Evolutionary conservation across 2,329 filamentous ascomycete genomes (phyloP), one percentile per base, ranked within the genome.

Genomic region (Ophiostoma sp.): DNA sequence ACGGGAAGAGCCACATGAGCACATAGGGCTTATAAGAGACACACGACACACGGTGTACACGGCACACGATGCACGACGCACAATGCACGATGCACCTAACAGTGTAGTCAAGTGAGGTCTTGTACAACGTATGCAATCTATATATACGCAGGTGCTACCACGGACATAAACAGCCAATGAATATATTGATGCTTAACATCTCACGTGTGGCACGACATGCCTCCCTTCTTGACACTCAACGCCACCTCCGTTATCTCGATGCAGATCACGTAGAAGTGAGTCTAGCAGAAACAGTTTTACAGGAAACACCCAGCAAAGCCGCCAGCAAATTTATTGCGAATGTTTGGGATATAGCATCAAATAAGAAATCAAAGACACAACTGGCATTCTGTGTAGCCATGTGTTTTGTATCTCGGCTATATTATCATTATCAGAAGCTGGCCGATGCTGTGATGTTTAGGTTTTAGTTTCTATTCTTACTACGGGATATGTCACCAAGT

Each of bases 171-270:
- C 17, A 48, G 4, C 44, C 17, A 48, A 48, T 48, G 17, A 48
- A 20, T 48, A 8, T 6, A 48, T 48, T 48, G 44, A 48, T 48
- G 44, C 17, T 48, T 48, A 48, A n/a, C 44, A 48, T n/a, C 17
- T 27, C 52, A 27, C 20, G 52, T 17, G 52, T 57, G 11, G 52
- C 52, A 57, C 52, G 17, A 27, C 52, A 57, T 23, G 52, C 10
- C 10, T 57, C 52, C 27, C 23, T 57, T 57, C 52, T 57, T 27
- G 52, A 57, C 52, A 57, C 52, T 57, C n/a, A n/a, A 57, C 52
- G 52, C 52, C 52, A 57, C 52, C 52, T 17, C 52, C 52, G 52
- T 57, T 57, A 27, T 57, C 23, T 57, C 17, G 52, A 23, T 57
- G 23, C 7, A 2, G 27, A n/a, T 8, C 52, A 27, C 52, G n/a